Evolutionary conservation across 140 eudicot genomes (phyloP), one percentile per base, ranked within the genome.

Genomic region (Oenanthe javanica): DNA sequence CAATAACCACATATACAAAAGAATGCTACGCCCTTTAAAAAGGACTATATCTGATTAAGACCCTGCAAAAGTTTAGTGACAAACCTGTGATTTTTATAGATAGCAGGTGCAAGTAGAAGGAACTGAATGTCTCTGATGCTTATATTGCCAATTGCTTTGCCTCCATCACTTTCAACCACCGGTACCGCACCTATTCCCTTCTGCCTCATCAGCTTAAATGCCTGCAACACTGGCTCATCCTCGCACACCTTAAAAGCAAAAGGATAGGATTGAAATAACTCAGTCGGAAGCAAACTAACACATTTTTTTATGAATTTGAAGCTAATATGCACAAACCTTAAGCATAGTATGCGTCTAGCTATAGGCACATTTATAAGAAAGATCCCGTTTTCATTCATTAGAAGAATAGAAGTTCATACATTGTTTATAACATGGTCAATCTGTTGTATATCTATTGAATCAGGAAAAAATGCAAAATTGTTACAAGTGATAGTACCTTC

Each of bases 101-200:
- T 88, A 79, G 85, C 83, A 1, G 92, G 92, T 59, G 92, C 81
- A 76, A 88, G 85, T 52, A 88, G 84, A 78, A 88, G 90, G 81
- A 80, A 88, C 46, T 86, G 92, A 82, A 88, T 79, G 76, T 88
- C 92, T 71, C 90, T 80, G 49, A 88, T 82, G 84, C 92, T 88
- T 77, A 88, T 94, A 78, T 90, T 94, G 49, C 98, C 98, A 54
- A 92, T 81, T 46, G 94, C 94, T 84, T 90, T 94, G 54, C 54
- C 86, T 76, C 97, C 97, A 64, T 85, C 90, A 43, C 86, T 87
- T 80, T 89, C 87, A 83, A 94, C 89, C 77, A 94, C 89, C 0
- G 98, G 97, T 42, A 94, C 85, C 49, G 96, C 98, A 45, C 97
- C 98, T 42, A 94, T 87, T n/a, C 95, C 97, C 83, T 88, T 89